Percentiles rank a stretch among this genome's conserved stretches.
These are phyloP conservation scores for Acidomyces sp. DNA, from an alignment of 495 filamentous ascomycete species.

Conservation along the genomic window DNA sequence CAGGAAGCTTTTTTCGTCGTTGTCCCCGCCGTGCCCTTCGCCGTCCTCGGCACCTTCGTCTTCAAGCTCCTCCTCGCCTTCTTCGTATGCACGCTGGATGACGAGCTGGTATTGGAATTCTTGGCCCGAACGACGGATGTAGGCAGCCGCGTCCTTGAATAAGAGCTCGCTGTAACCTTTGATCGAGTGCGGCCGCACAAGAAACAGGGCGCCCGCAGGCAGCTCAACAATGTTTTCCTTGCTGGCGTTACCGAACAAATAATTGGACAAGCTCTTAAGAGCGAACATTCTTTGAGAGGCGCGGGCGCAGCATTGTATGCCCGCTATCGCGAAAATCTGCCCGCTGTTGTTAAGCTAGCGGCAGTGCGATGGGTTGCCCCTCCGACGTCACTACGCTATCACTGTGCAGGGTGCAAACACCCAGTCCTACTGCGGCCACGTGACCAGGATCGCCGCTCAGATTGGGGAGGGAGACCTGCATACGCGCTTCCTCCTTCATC, in stretches of 20 bases:
- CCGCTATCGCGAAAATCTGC: too few relatives aligned
- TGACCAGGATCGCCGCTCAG: too few relatives aligned
- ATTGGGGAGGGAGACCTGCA: too few relatives aligned
- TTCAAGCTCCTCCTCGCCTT: constrained; percentile 87
- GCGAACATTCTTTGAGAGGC: constrained; percentile 16
- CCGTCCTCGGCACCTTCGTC: constrained; percentile 67
- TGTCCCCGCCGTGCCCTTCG: constrained; percentile 50
- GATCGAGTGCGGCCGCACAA: constrained; percentile 85
- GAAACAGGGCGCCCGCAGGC: constrained; percentile 87
- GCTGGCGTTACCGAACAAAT: constrained; percentile 79
- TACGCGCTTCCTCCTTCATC: too few relatives aligned
- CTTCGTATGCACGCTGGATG: constrained; percentile 88
- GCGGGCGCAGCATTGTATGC: neutral
- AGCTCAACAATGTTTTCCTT: constrained; percentile 93
- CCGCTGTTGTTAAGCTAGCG: too few relatives aligned
- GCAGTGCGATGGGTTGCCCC: too few relatives aligned
- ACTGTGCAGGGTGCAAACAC: too few relatives aligned
- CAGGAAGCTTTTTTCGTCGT: constrained; percentile 93
- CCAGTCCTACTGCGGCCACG: too few relatives aligned
- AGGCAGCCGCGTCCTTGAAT: constrained; percentile 90
- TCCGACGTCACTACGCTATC: too few relatives aligned
- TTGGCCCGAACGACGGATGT: constrained; percentile 81
- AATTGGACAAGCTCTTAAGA: constrained; percentile 38
- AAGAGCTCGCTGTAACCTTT: constrained; percentile 98
- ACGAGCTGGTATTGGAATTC: constrained; percentile 96